Percentiles rank a stretch among this genome's conserved stretches.
These are phyloP conservation scores for Blakeslea trispora DNA, from an alignment of 371 early-diverging fungal genomes.

Conservation along the genomic window DNA sequence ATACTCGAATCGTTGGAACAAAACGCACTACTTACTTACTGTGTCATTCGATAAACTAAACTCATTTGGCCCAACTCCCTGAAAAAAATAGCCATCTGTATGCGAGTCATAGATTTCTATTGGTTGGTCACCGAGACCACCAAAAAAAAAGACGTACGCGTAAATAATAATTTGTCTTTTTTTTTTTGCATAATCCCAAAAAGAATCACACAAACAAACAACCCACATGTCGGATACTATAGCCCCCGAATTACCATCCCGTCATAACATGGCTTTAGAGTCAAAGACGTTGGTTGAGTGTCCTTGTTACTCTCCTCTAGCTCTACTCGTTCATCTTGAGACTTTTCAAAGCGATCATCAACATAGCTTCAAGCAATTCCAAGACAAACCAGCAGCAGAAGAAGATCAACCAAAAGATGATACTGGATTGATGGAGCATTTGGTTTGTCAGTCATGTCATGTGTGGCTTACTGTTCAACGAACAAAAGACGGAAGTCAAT, in stretches of 20 bases:
- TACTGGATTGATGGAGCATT: not conserved
- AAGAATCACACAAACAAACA: no score
- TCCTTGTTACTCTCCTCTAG: slow-evolving; percentile 15
- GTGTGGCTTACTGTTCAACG: slow-evolving; percentile 14
- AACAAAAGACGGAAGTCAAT: not conserved
- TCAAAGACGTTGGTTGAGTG: not conserved
- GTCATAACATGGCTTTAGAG: not conserved
- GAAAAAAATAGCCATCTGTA: no score
- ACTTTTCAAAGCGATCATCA: slow-evolving; percentile 16
- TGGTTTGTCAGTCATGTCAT: slow-evolving; percentile 21
- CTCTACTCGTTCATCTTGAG: slow-evolving; percentile 16
- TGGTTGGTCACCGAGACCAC: not conserved
- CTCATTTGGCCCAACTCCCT: no score
- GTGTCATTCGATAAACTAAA: no score
- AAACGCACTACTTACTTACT: no score
- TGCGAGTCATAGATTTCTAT: no score
- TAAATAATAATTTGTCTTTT: not conserved
- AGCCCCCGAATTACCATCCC: slow-evolving; percentile 18
- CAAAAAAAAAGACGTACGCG: not conserved
- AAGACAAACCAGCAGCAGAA: not conserved
- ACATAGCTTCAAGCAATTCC: slow-evolving; percentile 21
- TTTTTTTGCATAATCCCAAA: not conserved
- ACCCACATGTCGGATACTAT: slow-evolving; percentile 6
- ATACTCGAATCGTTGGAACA: no score
- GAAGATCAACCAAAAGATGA: not conserved